Percentiles rank a stretch among this genome's conserved stretches.
Conservation (phyloP, 176 grass and related monocot genomes). For the Rhynchospora pubera region DNA sequence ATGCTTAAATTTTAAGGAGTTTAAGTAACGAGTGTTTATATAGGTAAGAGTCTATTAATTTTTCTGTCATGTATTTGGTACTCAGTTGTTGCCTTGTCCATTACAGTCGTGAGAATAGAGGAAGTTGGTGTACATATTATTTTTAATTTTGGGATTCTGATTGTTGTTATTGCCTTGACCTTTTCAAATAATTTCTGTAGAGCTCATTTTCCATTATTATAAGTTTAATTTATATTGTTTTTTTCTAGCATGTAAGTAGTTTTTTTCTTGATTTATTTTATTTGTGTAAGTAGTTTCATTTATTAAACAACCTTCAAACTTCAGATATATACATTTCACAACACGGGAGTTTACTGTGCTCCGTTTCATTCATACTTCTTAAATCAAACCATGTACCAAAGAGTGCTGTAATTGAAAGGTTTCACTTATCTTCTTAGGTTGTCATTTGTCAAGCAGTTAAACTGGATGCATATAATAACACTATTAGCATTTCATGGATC, state of each 20-base stretch:
- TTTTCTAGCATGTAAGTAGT: neutral
- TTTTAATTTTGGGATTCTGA: neutral
- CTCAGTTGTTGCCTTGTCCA: neutral
- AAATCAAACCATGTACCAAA: neutral
- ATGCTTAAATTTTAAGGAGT: neutral
- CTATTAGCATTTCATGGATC: neutral
- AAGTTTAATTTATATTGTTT: neutral
- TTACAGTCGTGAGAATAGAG: neutral
- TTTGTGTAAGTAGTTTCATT: too few species aligned
- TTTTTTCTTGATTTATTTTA: neutral
- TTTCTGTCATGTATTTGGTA: neutral
- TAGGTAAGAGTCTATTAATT: neutral
- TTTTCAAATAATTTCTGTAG: neutral
- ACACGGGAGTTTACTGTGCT: neutral
- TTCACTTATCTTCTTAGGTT: neutral
- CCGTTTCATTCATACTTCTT: neutral
- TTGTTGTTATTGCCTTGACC: neutral
- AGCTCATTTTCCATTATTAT: constrained; percentile 5
- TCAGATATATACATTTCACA: neutral
- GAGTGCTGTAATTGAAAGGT: neutral
- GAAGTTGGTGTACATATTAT: neutral
- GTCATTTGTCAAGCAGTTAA: neutral
- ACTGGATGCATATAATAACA: neutral
- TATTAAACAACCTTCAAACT: neutral
- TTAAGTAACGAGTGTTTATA: neutral